phyloP scores from a whole-genome alignment of 2,329 filamentous ascomycete species.

The Aspergillus sclerotialis region DNA sequence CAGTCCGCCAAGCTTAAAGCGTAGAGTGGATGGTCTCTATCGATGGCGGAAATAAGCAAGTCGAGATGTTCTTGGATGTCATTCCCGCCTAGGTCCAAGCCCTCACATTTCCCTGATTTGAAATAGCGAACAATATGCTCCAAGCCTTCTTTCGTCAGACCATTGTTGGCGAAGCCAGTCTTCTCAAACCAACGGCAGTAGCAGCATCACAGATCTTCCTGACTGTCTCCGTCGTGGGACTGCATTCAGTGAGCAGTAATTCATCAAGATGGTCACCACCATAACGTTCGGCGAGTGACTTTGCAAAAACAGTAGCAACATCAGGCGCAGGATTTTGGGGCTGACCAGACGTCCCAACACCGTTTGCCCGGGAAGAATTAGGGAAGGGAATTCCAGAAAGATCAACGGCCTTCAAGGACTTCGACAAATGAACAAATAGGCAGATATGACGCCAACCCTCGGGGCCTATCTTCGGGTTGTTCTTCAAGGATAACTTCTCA shows the following conservation, averaged over 20 bases:
- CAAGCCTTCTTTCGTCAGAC: slow-evolving; percentile 66
- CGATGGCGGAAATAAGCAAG: slow-evolving; percentile 29
- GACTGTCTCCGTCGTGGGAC: slow-evolving; percentile 63
- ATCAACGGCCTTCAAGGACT: slow-evolving; percentile 77
- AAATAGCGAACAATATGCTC: slow-evolving; percentile 71
- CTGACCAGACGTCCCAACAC: slow-evolving; percentile 10
- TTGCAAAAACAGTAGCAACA: slow-evolving; percentile 61
- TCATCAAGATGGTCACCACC: slow-evolving; percentile 73
- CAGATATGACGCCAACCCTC: slow-evolving; percentile 90
- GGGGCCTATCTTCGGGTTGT: slow-evolving; percentile 73
- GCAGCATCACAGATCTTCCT: slow-evolving; percentile 72
- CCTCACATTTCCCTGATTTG: slow-evolving; percentile 70
- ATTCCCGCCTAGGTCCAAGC: slow-evolving; percentile 83
- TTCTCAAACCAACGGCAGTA: slow-evolving; percentile 67
- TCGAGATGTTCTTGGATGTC: slow-evolving; percentile 54
- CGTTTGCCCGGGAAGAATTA: slow-evolving; percentile 24
- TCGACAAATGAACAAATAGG: slow-evolving; percentile 84
- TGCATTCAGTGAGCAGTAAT: slow-evolving; percentile 74
- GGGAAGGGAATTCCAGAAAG: slow-evolving; percentile 80
- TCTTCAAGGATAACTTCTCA: slow-evolving; percentile 80
- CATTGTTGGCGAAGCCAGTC: slow-evolving; percentile 79
- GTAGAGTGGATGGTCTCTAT: slow-evolving; percentile 55
- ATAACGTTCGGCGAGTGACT: slow-evolving; percentile 68
- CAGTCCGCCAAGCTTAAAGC: slow-evolving; percentile 83
- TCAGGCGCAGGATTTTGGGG: slow-evolving; percentile 35